These are phyloP conservation scores for Starmerella geochares DNA, from an alignment of 805 yeast genomes.

Conservation along the genomic window DNA sequence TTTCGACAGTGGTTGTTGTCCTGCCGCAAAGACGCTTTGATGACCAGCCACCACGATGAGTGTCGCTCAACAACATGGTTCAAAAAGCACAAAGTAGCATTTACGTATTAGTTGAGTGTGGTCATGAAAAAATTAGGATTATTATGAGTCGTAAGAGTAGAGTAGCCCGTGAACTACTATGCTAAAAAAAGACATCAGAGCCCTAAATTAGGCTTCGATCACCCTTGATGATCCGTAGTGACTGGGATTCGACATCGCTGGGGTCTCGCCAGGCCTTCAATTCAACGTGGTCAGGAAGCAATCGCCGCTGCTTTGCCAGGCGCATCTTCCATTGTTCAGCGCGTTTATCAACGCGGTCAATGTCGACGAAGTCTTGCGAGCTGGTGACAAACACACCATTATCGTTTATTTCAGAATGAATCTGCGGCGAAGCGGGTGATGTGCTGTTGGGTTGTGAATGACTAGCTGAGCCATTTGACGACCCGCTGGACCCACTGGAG, in stretches of 20 bases:
- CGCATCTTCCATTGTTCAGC: constrained; percentile 50
- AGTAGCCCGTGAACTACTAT: not conserved
- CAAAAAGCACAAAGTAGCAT: too few relatives aligned
- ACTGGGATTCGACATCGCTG: constrained; percentile 34
- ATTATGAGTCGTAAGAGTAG: not conserved
- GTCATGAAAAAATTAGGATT: not conserved
- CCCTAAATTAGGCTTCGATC: not conserved
- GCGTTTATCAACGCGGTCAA: constrained; percentile 37
- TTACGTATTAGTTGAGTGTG: too few relatives aligned
- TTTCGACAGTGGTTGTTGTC: too few relatives aligned
- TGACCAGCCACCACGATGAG: too few relatives aligned
- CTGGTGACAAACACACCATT: constrained; percentile 14
- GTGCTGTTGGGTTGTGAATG: not conserved
- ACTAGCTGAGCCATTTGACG: not conserved
- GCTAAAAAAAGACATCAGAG: not conserved
- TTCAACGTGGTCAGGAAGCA: constrained; percentile 35
- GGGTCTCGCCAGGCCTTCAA: constrained; percentile 40
- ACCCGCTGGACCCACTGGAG: not conserved
- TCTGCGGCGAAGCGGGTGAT: not conserved
- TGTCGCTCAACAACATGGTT: too few relatives aligned
- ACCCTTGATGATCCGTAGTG: constrained; percentile 19
- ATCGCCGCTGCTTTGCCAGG: constrained; percentile 36
- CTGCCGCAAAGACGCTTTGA: too few relatives aligned
- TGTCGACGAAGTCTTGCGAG: constrained; percentile 27
- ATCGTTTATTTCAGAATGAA: not conserved